Percentiles rank a stretch among this genome's conserved stretches.
These are phyloP conservation scores for Nitzschia palea DNA, from an alignment of 108 stramenopile species.

Conservation along the genomic window DNA sequence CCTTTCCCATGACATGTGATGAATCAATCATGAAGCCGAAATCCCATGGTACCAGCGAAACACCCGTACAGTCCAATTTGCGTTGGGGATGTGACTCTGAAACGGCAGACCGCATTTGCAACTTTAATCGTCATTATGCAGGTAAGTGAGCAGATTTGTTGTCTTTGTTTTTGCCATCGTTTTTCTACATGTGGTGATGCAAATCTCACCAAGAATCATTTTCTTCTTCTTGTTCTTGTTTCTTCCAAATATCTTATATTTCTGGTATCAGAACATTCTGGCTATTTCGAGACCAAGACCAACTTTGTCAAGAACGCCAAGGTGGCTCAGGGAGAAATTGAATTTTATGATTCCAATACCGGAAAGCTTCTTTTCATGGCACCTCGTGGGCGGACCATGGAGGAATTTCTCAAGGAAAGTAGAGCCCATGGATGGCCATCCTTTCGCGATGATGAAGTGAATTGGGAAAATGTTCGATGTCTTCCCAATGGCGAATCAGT, in stretches of 20 bases:
- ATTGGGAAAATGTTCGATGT: conserved; percentile 80
- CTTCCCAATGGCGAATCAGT: conserved; percentile 81
- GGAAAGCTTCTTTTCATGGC: conserved; percentile 73
- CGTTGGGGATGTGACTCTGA: conserved; percentile 66
- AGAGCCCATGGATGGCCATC: conserved; percentile 69
- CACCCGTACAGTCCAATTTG: conserved; percentile 60
- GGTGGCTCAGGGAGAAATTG: conserved; percentile 35
- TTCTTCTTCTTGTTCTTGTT: not conserved
- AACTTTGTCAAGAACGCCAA: conserved; percentile 40
- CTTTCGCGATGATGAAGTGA: conserved; percentile 47
- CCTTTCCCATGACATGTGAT: conserved; percentile 69
- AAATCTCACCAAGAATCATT: not conserved
- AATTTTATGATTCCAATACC: conserved; percentile 82
- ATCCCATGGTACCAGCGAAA: conserved; percentile 65
- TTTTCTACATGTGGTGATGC: not conserved
- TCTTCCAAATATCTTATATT: conserved; percentile 37
- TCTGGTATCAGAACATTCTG: conserved; percentile 1
- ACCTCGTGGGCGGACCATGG: conserved; percentile 60
- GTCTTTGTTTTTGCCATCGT: no score
- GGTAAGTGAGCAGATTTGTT: conserved; percentile 31
- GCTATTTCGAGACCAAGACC: conserved; percentile 39
- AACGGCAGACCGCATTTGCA: conserved; percentile 81
- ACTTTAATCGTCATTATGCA: conserved; percentile 81
- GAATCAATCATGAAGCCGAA: conserved; percentile 81
- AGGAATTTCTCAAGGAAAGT: conserved; percentile 72